These are phyloP conservation scores for Termitomyces sp. DNA, from an alignment of 768 basidiomycete species.

Conservation along the genomic window DNA sequence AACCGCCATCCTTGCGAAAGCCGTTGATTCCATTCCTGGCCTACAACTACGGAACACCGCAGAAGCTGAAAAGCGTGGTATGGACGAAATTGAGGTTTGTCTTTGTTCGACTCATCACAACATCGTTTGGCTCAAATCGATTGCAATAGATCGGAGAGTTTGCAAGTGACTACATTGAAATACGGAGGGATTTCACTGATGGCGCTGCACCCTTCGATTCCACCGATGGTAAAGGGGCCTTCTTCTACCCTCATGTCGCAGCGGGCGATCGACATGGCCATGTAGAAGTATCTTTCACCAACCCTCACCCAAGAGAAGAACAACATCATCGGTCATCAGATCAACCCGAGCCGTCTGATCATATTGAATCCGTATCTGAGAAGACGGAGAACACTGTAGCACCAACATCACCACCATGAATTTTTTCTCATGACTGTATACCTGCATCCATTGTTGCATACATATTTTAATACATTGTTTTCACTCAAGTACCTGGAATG, in stretches of 20 bases:
- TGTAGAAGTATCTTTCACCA: constrained; percentile 24
- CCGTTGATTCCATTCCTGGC: constrained; percentile 51
- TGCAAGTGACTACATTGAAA: constrained; percentile 63
- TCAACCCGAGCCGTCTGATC: constrained; percentile 6
- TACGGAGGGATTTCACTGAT: constrained; percentile 60
- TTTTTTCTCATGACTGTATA: constrained; percentile 10
- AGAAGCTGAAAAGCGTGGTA: constrained; percentile 55
- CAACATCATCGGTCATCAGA: constrained; percentile 4
- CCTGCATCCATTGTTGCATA: not conserved
- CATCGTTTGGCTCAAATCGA: not conserved
- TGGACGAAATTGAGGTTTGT: constrained; percentile 69
- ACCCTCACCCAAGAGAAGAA: not conserved
- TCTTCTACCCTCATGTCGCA: constrained; percentile 20
- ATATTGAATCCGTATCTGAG: constrained; percentile 21
- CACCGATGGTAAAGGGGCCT: constrained; percentile 17
- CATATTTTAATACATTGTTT: not conserved
- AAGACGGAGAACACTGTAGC: constrained; percentile 22
- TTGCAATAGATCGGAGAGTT: constrained; percentile 58
- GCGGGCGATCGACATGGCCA: constrained; percentile 35
- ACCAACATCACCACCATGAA: constrained; percentile 8
- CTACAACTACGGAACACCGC: constrained; percentile 46
- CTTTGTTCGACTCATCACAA: no score
- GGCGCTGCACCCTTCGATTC: constrained; percentile 37
- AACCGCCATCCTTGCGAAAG: constrained; percentile 56
- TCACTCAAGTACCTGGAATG: constrained; percentile 8